Conservation (phyloP, 2,329 filamentous ascomycete genomes). For the Madurella fahalii region DNA sequence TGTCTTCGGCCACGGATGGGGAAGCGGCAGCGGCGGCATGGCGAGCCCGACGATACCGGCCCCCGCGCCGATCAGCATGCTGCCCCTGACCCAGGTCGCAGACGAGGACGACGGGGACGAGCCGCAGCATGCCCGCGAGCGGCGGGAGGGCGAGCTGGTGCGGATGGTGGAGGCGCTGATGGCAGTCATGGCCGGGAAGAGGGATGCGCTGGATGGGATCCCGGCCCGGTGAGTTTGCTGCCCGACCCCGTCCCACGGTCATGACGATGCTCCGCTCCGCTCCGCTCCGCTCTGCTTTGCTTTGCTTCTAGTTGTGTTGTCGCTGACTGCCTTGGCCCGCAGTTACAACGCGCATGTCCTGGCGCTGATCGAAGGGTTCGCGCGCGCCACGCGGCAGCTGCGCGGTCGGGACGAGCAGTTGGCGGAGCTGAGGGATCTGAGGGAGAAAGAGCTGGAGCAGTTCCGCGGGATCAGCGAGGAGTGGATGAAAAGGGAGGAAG, state of each 20-base stretch:
- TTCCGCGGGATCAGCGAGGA: slow-evolving; percentile 37
- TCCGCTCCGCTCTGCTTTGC: too few species aligned
- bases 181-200: slow-evolving; percentile 38
- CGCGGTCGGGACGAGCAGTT: slow-evolving; percentile 21
- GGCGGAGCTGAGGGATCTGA: slow-evolving; percentile 28
- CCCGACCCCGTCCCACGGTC: neutral
- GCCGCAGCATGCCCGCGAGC: neutral
- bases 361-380: slow-evolving; percentile 36
- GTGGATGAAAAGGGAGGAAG: slow-evolving; percentile 36
- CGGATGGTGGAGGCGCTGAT: slow-evolving; percentile 45
- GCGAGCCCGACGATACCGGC: neutral
- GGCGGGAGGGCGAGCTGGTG: slow-evolving; percentile 26
- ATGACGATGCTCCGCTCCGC: too few species aligned
- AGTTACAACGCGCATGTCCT: slow-evolving; percentile 42
- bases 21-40: neutral
- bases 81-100: slow-evolving; percentile 7
- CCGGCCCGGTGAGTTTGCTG: slow-evolving; percentile 7
- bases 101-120: neutral
- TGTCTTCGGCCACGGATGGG: neutral
- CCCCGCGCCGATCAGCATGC: slow-evolving; percentile 6
- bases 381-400: slow-evolving; percentile 26
- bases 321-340: neutral
- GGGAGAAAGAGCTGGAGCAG: slow-evolving; percentile 32
- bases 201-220: slow-evolving; percentile 17
- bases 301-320: neutral